Evolutionary conservation across 2,329 filamentous ascomycete genomes (phyloP), one percentile per base, ranked within the genome.

Genomic region (Aspergillus texensis): DNA sequence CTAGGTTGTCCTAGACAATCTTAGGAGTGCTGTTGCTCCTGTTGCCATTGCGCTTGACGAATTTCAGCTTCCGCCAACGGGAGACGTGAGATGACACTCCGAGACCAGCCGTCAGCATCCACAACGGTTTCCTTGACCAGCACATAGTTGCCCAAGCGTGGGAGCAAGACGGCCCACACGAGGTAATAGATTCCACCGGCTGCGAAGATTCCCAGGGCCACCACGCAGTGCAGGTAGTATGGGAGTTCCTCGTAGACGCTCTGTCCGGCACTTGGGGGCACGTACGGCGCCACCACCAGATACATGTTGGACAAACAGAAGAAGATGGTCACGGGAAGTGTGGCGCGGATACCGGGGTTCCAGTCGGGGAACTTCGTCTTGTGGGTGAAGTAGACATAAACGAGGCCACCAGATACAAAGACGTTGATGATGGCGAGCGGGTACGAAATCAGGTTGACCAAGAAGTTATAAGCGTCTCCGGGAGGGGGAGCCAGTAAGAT

Each of bases 391-490:
- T 84, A 84, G 46, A 85, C 78, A 68, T 81, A 80, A 62, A 82
- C 75, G 11, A 85, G 78, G 12, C 79, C 82, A n/a, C 72, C 77
- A 11, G 82, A 80, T 36, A 85, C 83, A 65, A 85, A 83, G 54
- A 80, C 75, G 68, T 85, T 85, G 72, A 85, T 78, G 48, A 84
- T 78, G n/a, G 77, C 75, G 34, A 80, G 71, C 0, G 78, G 77
- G 62, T 79, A 79, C 32, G 76, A 76, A 55, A 80, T 79, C 30
- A 78, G 71, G 58, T 79, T 79, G 64, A 79, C 65, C 12, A 81
- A 68, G 70, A 91, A 91, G 75, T 88, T 89, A 75, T 91, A 91
- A 0, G 89, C 88, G 19, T 88, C 84, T 0, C 89, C 89, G 0
- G 88, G 85, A 0, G 89, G 89, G 1, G 89, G 89, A 0, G 88